Conservation (phyloP, 331 rosid species). For the Telfairia occidentalis region DNA sequence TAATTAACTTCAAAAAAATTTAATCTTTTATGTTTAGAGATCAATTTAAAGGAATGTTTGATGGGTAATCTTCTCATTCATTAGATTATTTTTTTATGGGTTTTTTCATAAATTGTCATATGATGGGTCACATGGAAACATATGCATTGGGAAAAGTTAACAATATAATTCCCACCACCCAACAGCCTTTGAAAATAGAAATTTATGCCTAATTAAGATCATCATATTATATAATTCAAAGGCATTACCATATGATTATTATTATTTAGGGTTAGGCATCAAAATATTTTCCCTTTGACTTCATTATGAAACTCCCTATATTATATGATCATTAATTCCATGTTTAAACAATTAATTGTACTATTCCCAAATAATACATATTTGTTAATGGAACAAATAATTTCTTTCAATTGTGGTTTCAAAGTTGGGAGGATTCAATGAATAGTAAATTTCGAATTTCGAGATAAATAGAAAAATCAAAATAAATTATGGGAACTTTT, state of each 20-base stretch:
- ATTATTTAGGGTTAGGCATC: not conserved
- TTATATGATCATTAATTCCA: not conserved
- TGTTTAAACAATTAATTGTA: not conserved
- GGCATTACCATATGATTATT: not conserved
- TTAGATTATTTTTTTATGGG: not conserved
- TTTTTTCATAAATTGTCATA: conserved; percentile 1
- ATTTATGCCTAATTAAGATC: conserved; percentile 7
- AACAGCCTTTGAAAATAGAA: not conserved
- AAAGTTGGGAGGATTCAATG: not conserved
- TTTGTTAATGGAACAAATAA: not conserved
- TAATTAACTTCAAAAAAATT: not conserved
- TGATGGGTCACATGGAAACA: conserved; percentile 32
- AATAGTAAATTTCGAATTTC: not conserved
- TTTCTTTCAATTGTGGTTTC: not conserved
- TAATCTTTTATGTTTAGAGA: not conserved
- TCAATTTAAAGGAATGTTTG: conserved; percentile 6
- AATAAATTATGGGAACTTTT: not conserved
- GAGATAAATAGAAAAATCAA: not conserved
- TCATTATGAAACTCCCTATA: not conserved
- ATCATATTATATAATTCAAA: not conserved
- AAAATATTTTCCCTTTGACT: conserved; percentile 4
- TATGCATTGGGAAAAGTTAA: conserved; percentile 10
- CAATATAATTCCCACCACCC: conserved; percentile 13
- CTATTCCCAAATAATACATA: not conserved
- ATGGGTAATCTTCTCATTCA: not conserved